Base-by-base conservation (phyloP, 345 rosid genomes). In the Citrus australasica region DNA sequence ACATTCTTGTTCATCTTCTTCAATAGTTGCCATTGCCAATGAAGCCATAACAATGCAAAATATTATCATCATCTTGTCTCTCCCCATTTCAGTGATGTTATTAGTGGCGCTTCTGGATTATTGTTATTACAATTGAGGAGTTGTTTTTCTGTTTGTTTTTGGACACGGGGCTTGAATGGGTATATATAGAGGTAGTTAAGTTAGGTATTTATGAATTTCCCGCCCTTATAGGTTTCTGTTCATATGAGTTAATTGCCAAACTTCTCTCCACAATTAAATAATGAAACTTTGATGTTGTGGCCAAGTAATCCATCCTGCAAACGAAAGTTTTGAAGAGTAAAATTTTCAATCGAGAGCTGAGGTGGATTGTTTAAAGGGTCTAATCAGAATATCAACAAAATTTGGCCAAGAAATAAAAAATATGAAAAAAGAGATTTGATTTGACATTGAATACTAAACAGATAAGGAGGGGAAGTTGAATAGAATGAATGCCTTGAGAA, bases 1-100 rank as follows among this genome's bases (percentile, higher is more conserved):
- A 60, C 88, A 84, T 9, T 82, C 85, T 63, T 80, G 69, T 79
- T 87, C 88, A 16, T 85, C 85, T 6, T 78, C 84, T 58, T 73
- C 81, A 60, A 87, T 8, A 35, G 82, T 79, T 11, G 73, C 84
- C 55, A 79, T 33, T 7, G 74, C 78, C 78, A 66, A 22, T 67
- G 71, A 76, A 7, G 74, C 73, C 67, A 79, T 22, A 46, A 75
- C 42, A 25, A 80, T 14, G 48, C 77, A 79, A 2, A 84, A 56
- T 25, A 82, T 4, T 64, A 35, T 22, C 58, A 76, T 27, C 76
- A 35, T 81, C 32, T 22, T 55, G 37, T 46, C 71, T 55, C 14
- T 59, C 10, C n/a, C 81, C 81, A 79, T 53, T 27, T 21, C 22
- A 40, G 25, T 55, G 72, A 55, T 22, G n/a, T 38, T 38, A 38